Conservation (phyloP, 106 monocot genomes). For the Gastrodia elata region DNA sequence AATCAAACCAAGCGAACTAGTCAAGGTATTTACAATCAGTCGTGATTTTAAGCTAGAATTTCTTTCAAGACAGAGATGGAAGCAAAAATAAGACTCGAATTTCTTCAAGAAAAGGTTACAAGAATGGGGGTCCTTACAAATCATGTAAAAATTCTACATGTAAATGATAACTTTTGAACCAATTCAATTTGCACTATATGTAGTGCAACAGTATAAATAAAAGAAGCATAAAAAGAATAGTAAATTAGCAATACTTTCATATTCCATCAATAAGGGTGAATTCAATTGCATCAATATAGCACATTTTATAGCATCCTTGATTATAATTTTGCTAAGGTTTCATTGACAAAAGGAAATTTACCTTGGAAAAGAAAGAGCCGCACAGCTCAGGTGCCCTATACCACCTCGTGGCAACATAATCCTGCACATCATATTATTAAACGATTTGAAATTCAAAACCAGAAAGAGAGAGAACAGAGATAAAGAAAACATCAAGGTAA, state of each 20-base stretch:
- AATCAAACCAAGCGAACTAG: neutral
- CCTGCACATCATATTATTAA: slow-evolving; percentile 27
- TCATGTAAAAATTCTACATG: neutral
- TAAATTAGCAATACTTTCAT: neutral
- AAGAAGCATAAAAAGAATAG: neutral
- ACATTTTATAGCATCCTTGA: neutral
- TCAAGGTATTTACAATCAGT: neutral
- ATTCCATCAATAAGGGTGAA: neutral
- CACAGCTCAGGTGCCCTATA: slow-evolving; percentile 92
- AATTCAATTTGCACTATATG: neutral
- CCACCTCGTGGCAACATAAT: slow-evolving; percentile 99
- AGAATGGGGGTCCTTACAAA: neutral
- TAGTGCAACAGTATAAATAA: neutral
- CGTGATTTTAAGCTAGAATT: neutral
- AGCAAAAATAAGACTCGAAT: no score
- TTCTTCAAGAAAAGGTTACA: neutral
- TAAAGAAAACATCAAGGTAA: neutral
- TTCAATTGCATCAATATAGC: neutral
- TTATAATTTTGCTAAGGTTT: neutral
- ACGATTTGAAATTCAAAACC: neutral
- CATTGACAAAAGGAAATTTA: slow-evolving; percentile 10
- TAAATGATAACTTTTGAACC: neutral
- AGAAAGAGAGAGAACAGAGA: neutral
- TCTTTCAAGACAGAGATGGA: neutral
- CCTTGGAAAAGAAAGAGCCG: slow-evolving; percentile 95